Evolutionary conservation across 345 rosid species (phyloP).

Genomic region (Salix exigua): DNA sequence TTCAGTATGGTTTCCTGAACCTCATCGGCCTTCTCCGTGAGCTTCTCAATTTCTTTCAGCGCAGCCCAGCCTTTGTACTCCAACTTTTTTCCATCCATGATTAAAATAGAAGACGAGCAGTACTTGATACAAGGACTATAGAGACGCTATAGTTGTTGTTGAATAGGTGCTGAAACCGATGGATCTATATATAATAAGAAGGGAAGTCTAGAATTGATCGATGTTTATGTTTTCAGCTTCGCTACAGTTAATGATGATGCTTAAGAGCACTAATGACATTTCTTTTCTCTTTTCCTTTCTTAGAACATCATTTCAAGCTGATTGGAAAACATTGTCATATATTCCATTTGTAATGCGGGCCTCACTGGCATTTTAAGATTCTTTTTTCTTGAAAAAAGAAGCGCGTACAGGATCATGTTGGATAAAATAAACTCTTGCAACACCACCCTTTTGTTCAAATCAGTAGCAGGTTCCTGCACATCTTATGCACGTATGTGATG

Average conservation of each 20-base stretch:
- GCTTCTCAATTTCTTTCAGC: conserved; percentile 49
- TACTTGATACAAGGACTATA: neutral
- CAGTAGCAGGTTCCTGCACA: neutral
- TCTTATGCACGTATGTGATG: neutral
- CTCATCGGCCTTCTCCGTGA: conserved; percentile 43
- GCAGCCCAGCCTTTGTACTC: conserved; percentile 59
- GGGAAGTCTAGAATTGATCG: neutral
- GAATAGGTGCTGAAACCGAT: conserved; percentile 2
- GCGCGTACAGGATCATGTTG: neutral
- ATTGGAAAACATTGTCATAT: conserved; percentile 19
- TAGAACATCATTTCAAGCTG: conserved; percentile 14
- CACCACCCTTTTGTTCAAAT: neutral
- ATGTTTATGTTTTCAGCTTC: too few species aligned
- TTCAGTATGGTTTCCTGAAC: conserved; percentile 46
- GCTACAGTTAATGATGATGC: too few species aligned
- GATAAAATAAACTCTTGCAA: neutral
- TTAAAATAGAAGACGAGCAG: conserved; percentile 5
- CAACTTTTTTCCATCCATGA: conserved; percentile 53
- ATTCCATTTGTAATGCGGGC: conserved; percentile 30
- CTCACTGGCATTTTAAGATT: conserved; percentile 16
- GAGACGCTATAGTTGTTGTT: neutral
- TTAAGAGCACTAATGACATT: too few species aligned
- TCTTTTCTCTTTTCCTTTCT: neutral
- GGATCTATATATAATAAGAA: conserved; percentile 23
- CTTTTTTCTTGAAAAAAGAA: conserved; percentile 2